Evolutionary conservation across 2,329 filamentous ascomycete genomes (phyloP).

Genomic region (Truncatella angustata): DNA sequence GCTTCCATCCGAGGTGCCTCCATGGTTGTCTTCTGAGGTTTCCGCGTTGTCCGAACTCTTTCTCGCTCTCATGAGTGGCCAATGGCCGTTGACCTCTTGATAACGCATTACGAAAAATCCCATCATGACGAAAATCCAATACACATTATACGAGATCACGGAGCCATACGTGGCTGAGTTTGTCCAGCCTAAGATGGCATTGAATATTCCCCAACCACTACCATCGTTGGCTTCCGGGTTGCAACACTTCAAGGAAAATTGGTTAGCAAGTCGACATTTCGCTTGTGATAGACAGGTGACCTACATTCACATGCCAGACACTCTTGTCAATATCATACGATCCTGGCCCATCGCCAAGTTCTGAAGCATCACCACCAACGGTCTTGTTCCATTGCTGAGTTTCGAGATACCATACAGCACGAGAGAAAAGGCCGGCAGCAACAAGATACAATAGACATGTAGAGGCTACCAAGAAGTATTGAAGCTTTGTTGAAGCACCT

Average conservation of each 20-base stretch:
- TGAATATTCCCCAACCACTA: slow-evolving; percentile 84
- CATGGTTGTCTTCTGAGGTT: too few relatives aligned
- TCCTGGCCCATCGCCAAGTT: slow-evolving; percentile 60
- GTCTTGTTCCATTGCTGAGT: slow-evolving; percentile 65
- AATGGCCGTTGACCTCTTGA: slow-evolving; percentile 57
- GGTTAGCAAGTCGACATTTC: slow-evolving; percentile 8
- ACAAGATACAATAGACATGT: slow-evolving; percentile 85
- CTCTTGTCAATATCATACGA: slow-evolving; percentile 76
- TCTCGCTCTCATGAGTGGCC: slow-evolving; percentile 37
- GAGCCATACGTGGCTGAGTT: slow-evolving; percentile 88
- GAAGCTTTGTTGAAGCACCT: slow-evolving; percentile 64
- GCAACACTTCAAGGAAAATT: slow-evolving; percentile 61
- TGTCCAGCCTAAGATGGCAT: slow-evolving; percentile 81
- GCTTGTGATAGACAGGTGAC: slow-evolving; percentile 37
- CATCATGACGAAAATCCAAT: slow-evolving; percentile 73
- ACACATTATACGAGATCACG: slow-evolving; percentile 82
- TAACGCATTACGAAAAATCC: slow-evolving; percentile 65
- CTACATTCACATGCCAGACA: slow-evolving; percentile 80
- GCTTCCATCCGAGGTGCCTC: too few relatives aligned
- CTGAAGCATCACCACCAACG: slow-evolving; percentile 55
- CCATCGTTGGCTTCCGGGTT: slow-evolving; percentile 70
- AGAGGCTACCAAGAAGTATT: slow-evolving; percentile 77
- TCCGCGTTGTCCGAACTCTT: background rate
- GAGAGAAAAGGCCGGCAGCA: slow-evolving; percentile 77
- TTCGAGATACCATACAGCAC: slow-evolving; percentile 73